Conservation (phyloP, 2,329 filamentous ascomycete species). For the Beauveria brongniartii region DNA sequence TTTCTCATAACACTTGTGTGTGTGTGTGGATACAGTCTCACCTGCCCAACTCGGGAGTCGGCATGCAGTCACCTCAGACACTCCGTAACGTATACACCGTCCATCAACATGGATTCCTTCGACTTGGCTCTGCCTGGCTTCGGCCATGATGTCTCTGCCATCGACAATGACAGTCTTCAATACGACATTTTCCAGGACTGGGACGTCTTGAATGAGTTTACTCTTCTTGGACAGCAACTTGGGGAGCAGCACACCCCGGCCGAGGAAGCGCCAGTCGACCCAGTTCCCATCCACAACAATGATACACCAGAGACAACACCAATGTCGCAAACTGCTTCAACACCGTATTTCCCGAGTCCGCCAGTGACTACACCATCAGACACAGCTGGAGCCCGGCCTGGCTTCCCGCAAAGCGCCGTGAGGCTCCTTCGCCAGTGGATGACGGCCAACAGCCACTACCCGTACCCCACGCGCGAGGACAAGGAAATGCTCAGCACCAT, state of each 20-base stretch:
- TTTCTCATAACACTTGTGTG: not conserved
- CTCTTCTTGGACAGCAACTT: not conserved
- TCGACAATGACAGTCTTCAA: not conserved
- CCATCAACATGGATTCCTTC: slow-evolving; percentile 1
- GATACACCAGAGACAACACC: not conserved
- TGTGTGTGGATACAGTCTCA: slow-evolving; percentile 6
- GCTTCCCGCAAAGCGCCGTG: slow-evolving; percentile 62
- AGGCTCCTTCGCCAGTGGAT: slow-evolving; percentile 76
- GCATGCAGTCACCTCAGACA: not conserved
- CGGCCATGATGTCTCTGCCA: not conserved
- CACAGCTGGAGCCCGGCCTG: slow-evolving; percentile 1
- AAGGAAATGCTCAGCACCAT: slow-evolving; percentile 64
- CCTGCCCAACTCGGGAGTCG: not conserved
- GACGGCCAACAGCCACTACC: slow-evolving; percentile 62
- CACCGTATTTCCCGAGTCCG: not conserved
- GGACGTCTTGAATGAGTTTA: slow-evolving; percentile 7
- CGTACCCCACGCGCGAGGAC: slow-evolving; percentile 76
- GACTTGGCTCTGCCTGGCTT: slow-evolving; percentile 3
- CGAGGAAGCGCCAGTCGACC: not conserved
- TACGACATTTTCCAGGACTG: slow-evolving; percentile 8
- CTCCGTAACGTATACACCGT: not conserved
- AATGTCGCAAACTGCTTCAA: not conserved
- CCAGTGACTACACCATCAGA: not conserved
- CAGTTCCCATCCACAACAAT: not conserved
- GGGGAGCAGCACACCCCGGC: not conserved